A percentile compares a stretch with the other conserved stretches of the same genome.
These are phyloP conservation scores for Colletotrichum liriopes DNA, from an alignment of 2,329 filamentous ascomycete species.

Conservation along the genomic window DNA sequence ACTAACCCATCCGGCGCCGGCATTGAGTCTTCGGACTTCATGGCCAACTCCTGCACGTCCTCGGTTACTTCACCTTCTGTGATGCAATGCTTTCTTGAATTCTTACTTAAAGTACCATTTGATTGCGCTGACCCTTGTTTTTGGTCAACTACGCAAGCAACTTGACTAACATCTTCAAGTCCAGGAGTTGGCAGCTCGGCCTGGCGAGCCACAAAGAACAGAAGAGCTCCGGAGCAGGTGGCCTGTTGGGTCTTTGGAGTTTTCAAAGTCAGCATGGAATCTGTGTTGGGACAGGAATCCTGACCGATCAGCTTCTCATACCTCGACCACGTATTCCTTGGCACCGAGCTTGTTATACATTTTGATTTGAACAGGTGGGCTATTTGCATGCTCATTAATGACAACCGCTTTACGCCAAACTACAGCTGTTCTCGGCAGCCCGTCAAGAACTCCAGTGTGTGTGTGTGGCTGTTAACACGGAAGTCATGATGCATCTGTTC, in stretches of 20 bases:
- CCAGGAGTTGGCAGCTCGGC: not conserved
- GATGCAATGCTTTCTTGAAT: not conserved
- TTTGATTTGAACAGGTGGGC: not conserved
- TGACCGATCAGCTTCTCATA: too few species aligned
- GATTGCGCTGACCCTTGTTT: not conserved
- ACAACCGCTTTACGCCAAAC: not conserved
- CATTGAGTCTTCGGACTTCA: not conserved
- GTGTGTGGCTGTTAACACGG: not conserved
- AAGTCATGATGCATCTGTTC: not conserved
- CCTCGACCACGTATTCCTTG: too few species aligned
- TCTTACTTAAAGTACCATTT: not conserved
- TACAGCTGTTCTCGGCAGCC: not conserved
- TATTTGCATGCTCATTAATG: not conserved
- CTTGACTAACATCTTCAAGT: not conserved
- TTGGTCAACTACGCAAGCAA: not conserved
- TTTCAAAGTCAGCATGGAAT: not conserved
- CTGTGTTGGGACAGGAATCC: too few species aligned
- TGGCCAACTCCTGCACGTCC: not conserved
- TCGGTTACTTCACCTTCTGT: not conserved
- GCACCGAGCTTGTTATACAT: not conserved
- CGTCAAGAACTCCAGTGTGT: not conserved
- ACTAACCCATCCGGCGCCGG: not conserved
- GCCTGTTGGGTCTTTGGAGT: too few species aligned
- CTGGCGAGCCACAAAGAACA: not conserved
- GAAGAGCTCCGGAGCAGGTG: not conserved